These are phyloP conservation scores for Polytrichum formosum DNA, from an alignment of 225 moss, liverwort and hornwort genomes.

Conservation along the genomic window DNA sequence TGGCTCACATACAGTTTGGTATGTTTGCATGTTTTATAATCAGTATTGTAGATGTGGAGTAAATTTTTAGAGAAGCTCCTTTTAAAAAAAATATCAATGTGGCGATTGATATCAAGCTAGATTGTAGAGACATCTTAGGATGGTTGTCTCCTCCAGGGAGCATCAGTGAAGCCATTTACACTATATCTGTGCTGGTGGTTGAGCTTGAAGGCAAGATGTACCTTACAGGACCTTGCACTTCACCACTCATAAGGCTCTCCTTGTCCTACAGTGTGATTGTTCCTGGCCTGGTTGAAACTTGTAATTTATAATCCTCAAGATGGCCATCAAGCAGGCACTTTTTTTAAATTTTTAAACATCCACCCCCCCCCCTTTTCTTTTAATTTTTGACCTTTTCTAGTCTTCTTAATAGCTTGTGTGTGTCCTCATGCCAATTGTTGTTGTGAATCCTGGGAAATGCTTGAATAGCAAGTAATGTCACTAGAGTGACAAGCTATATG, in stretches of 20 bases:
- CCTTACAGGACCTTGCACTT: slow-evolving; percentile 21
- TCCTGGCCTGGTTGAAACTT: slow-evolving; percentile 23
- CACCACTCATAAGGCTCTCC: slow-evolving; percentile 15
- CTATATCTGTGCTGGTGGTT: slow-evolving; percentile 28
- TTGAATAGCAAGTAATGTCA: too few species aligned
- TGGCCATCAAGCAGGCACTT: too few species aligned
- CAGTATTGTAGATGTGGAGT: background rate
- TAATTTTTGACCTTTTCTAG: too few species aligned
- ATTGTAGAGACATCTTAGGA: slow-evolving; percentile 10
- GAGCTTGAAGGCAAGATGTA: slow-evolving; percentile 24
- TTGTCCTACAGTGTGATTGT: slow-evolving; percentile 32
- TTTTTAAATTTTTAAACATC: too few species aligned
- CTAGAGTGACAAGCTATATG: too few species aligned
- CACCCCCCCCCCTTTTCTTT: too few species aligned
- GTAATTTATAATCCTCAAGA: slow-evolving; percentile 23
- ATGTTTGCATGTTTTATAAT: too few species aligned
- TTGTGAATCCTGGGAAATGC: too few species aligned
- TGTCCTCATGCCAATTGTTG: too few species aligned
- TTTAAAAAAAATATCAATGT: background rate
- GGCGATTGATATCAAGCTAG: slow-evolving; percentile 9
- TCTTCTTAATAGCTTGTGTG: too few species aligned
- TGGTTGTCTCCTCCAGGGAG: slow-evolving; percentile 7
- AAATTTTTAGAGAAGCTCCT: slow-evolving; percentile 6
- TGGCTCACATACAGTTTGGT: too few species aligned
- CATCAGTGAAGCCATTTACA: slow-evolving; percentile 17